Base-by-base conservation (phyloP, 805 yeast genomes). In the Torulaspora gathmanii region DNA sequence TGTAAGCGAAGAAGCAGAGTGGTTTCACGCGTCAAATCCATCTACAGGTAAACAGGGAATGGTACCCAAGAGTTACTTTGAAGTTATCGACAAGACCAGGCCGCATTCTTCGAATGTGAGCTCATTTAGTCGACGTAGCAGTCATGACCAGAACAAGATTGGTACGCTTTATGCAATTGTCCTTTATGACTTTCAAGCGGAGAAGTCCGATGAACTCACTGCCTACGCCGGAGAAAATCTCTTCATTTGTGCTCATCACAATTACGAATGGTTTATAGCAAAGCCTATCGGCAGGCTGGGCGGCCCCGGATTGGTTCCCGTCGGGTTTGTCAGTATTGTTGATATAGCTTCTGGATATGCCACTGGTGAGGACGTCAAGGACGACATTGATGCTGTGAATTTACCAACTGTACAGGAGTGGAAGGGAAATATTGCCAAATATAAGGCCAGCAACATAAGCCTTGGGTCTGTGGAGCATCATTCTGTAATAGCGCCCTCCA, bases 241-340 rank as follows among this genome's bases (percentile, higher is more conserved):
- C 50, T 86, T 90, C 25, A 80, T 95, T 10, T 91, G 96, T 67
- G 99, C 99, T 2, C 97, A 91, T 66, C 95, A 91, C 61, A 89
- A 88, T 45, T 85, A 74, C 53, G 99, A 95, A 68, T 93, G 99
- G 99, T 90, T 89, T 57, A 93, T 93, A 48, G 98, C 97, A 4
- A 93, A 93, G 64, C 96, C 96, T 11, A 86, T 93, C 34, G 95
- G 91, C 48, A 73, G 97, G 44, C 71, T 93, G 30, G 98, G 99
- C 20, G 99, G 97, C 0, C 98, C 98, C 0, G 99, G 99, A 1
- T 73, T 93, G 37, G 95, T 93, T 6, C 99, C 99, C 0, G 90
- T 87, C 4, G 78, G 86, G 15, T 93, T 86, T 58, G 93, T 93
- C 19, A 86, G 88, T 59, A 76, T 91, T 29, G 79, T 91, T 33